Conservation (phyloP, 2,329 filamentous ascomycete genomes). For the Ampelomyces quisqualis region DNA sequence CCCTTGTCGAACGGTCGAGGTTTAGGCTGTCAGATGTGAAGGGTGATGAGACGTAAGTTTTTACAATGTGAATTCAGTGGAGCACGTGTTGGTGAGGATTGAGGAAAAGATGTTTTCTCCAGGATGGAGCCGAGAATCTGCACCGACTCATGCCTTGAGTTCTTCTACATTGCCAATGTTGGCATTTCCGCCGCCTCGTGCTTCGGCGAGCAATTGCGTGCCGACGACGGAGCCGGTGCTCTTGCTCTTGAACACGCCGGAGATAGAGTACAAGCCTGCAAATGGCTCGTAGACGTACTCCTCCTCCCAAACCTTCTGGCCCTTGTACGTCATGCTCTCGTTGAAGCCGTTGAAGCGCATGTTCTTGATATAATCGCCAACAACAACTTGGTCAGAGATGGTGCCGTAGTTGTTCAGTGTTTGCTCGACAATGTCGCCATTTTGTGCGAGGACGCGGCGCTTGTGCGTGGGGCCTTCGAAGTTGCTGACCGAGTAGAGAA, state of each 20-base stretch:
- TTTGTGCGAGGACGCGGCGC: constrained; percentile 58
- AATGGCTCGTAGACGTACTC: constrained; percentile 58
- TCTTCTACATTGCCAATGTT: constrained; percentile 46
- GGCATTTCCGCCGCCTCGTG: constrained; percentile 55
- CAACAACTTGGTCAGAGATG: constrained; percentile 47
- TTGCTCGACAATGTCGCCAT: constrained; percentile 57
- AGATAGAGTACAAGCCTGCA: constrained; percentile 48
- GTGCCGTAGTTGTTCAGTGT: constrained; percentile 56
- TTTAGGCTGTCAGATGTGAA: not conserved
- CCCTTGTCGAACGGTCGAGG: not conserved
- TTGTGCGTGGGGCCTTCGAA: constrained; percentile 56
- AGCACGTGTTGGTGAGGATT: constrained; percentile 1
- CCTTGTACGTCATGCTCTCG: constrained; percentile 43
- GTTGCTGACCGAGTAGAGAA: constrained; percentile 63
- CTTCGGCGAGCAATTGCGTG: constrained; percentile 56
- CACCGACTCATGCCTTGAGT: not conserved
- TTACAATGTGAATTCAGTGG: not conserved
- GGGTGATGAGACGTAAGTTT: not conserved
- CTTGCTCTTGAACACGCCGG: constrained; percentile 54
- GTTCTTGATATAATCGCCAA: constrained; percentile 54
- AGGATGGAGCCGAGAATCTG: not conserved
- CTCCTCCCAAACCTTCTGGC: constrained; percentile 52
- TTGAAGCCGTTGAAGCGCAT: constrained; percentile 60
- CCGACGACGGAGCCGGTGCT: constrained; percentile 51
- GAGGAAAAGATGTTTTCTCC: not conserved